Base-by-base conservation (phyloP, 129 eudicot genomes). In the Calendula officinalis region DNA sequence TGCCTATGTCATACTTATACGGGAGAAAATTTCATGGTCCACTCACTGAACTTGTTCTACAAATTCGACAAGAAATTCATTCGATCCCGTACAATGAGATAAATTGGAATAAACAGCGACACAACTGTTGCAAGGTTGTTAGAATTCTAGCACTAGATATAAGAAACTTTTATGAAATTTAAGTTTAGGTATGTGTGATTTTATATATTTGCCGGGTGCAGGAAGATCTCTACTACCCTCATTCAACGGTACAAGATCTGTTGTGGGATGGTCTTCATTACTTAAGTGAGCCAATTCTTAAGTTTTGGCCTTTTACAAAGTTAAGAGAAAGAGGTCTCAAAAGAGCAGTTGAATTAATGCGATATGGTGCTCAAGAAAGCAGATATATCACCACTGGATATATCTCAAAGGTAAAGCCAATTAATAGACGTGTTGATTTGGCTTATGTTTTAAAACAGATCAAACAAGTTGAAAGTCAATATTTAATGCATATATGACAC, bases 1-100 rank as follows among this genome's bases (percentile, higher is more conserved):
- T 82, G 87, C 87, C 87, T 3, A 82, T 77, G 87, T 77, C 87
- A 0, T 78, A 82, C 36, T 65, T 82, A 46, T 82, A 82, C 15
- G 87, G 66, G 10, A 65, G 56, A 64, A 74, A 61, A 39, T 77
- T 13, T 4, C 83, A 82, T 51, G 86, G 86, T 9, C 75, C 82
- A 1, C 12, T 81, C 71, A 77, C 86, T 6, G 75, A 81, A 33
- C 60, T 81, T 11, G 75, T 81, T 48, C 11, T 62, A 27, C 56
- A 72, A 3, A 34, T 81, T 7, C 56, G 86, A n/a, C 6, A 69
- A 5, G 86, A 81, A 62, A 73, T 81, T 39, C 71, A 81, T 37
- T 42, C 66, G 6, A 69, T 73, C 11, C 80, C 75, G 4, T 81
- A 77, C 55, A 75, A 69, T 12, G 39, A 73, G 44, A 77, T 81